Base-by-base conservation (phyloP, 2,329 filamentous ascomycete genomes). In the Leptodontidium sp. region DNA sequence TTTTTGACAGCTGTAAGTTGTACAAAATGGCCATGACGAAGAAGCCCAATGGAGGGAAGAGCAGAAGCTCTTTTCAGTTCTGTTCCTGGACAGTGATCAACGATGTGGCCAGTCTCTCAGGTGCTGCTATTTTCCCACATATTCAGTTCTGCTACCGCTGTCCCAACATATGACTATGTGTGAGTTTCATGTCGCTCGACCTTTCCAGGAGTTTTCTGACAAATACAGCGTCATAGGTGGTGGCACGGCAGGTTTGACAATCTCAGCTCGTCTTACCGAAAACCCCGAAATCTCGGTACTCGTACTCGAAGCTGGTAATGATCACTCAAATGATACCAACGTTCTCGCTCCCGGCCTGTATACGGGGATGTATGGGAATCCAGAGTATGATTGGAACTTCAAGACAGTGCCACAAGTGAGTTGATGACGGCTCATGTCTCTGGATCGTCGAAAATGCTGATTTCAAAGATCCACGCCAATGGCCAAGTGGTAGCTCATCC, bases 401-500 rank as follows among this genome's bases (percentile, higher is more conserved):
- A 49, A 49, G 17, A 49, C n/a, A 17, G 45, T 49, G 4, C 45
- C 45, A 17, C 17, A n/a, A n/a, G 45, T 49, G n/a, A 49, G 17
- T 8, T n/a, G 7, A 12, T 45, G 40, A 32, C 29, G 40, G 1
- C 4, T 17, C 11, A 12, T 45, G 11, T 45, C 40, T 45, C 15
- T 3, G 9, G 15, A 45, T 45, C 11, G 11, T 17, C 9, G 4
- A 45, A 45, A 21, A 21, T 21, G 15, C 40, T 45, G 40, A 45
- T 17, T 45, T 12, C 15, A 12, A 45, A 45, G 40, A 45, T 45
- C 15, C 40, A 45, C 11, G 40, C 40, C 2, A 45, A 49, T 8
- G n/a, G 45, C 14, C 45, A 49, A 49, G 17, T 49, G 14, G 50
- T 64, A 6, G 68, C 64, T 7, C 50, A 66, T 35, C 77, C 78